These are phyloP conservation scores for Ogataea minuta DNA, from an alignment of 805 yeast genomes.

Conservation along the genomic window DNA sequence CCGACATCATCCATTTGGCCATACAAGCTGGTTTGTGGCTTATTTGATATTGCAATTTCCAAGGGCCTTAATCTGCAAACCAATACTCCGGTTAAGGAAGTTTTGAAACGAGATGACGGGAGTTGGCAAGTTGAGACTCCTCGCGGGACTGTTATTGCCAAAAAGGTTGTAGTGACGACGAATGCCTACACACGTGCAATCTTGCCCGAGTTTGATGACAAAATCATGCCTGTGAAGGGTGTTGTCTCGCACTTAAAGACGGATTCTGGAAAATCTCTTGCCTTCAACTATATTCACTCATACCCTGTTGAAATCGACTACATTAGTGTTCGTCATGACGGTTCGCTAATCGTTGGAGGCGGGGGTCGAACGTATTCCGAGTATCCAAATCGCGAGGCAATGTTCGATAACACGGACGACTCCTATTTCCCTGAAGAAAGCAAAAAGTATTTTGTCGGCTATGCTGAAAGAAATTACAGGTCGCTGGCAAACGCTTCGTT, in stretches of 20 bases:
- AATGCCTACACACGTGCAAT: conserved; percentile 35
- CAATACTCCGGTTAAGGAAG: conserved; percentile 37
- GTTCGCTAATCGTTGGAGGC: conserved; percentile 38
- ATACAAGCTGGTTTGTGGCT: conserved; percentile 38
- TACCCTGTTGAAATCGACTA: conserved; percentile 27
- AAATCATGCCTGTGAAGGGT: conserved; percentile 38
- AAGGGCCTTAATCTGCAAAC: conserved; percentile 43
- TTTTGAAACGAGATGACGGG: conserved; percentile 26
- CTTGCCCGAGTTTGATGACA: conserved; percentile 27
- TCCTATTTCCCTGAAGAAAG: conserved; percentile 28
- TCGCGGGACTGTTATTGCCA: conserved; percentile 28
- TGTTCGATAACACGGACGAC: conserved; percentile 35
- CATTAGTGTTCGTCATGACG: conserved; percentile 37
- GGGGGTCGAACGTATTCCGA: conserved; percentile 18
- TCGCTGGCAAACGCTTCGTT: conserved; percentile 27
- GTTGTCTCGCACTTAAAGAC: conserved; percentile 31
- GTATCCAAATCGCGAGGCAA: conserved; percentile 14
- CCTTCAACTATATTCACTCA: conserved; percentile 22
- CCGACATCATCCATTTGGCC: conserved; percentile 49
- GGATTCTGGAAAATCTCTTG: conserved; percentile 4
- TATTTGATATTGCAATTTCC: conserved; percentile 34
- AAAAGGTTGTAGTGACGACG: conserved; percentile 38
- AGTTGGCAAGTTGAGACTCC: conserved; percentile 34
- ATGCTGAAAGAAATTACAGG: conserved; percentile 30
- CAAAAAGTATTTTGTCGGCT: conserved; percentile 27